Base-by-base conservation (phyloP, 2,329 filamentous ascomycete genomes). In the Thelonectria olida region DNA sequence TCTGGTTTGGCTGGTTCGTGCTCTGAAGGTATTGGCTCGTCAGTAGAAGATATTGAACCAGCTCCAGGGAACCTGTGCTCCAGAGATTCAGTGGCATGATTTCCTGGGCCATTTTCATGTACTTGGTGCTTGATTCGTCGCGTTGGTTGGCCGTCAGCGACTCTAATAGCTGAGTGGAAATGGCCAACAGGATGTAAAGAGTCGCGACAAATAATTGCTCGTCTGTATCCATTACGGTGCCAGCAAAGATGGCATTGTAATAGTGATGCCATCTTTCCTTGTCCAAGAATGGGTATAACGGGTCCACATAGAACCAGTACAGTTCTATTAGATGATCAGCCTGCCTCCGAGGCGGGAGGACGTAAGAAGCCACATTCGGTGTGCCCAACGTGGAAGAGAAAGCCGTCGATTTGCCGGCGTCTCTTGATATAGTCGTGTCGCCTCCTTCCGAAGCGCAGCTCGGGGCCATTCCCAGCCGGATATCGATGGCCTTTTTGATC, bases 11-110 rank as follows among this genome's bases (percentile, higher is more conserved):
- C 6, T 78, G 77, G 12, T 81, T 77, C 0, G 82, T 83, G 45
- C 82, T 81, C 42, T 84, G 82, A 0, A 84, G 68, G 58, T 83
- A 84, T 44, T 82, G 81, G 10, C 78, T 80, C 61, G 81, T 81
- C 5, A 84, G 70, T 0, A 84, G 67, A 1, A 84, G 69, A 44
- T 78, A 82, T 63, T 84, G 82, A 1, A 84, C 79, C 1, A 81
- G 56, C 42, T 79, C 79, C 0, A 80, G 65, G 0, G 80, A 83
- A 0, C 78, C 79, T 0, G 75, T 71, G 10, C 81, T 75, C 76
- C 80, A 82, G 1, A 79, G 65, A 15, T 76, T 79, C 42, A 82
- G 76, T 2, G 78, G 76, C 1, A 83, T 69, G 0, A 83, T 63
- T 4, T 76, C 76, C 39, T 80, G 78, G 0, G 82, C 81, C 4